phyloP scores from a whole-genome alignment of 345 rosid species.

The Syzygium aromaticum region DNA sequence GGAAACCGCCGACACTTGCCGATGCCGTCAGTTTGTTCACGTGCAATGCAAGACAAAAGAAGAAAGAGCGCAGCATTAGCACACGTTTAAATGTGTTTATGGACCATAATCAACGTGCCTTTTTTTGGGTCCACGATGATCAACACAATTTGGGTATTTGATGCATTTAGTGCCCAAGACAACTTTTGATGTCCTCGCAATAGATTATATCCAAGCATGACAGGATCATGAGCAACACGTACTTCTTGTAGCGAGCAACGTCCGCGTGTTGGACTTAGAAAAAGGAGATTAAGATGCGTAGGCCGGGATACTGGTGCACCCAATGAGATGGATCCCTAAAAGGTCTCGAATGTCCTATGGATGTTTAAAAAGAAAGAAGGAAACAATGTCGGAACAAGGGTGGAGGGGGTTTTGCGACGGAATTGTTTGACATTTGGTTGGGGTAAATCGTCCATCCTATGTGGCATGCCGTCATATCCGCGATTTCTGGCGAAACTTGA shows the following conservation, averaged over 20 bases:
- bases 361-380: no score
- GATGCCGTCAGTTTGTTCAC: background rate
- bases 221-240: background rate
- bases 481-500: background rate
- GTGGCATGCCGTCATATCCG: background rate
- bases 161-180: background rate
- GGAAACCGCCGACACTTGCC: background rate
- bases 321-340: background rate
- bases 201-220: no score
- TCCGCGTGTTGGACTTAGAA: no score
- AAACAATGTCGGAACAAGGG: background rate
- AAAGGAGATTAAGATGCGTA: no score
- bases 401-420: no score
- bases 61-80: background rate
- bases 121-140: background rate
- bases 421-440: background rate
- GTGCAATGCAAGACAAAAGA: background rate
- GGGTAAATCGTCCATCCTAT: background rate
- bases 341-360: background rate
- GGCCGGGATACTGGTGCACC: background rate
- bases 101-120: background rate
- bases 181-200: background rate
- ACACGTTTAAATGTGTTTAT: background rate
- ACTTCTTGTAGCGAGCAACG: background rate
- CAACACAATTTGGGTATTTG: background rate